Conservation (phyloP, 2,329 filamentous ascomycete genomes). For the Penicillium decumbens region DNA sequence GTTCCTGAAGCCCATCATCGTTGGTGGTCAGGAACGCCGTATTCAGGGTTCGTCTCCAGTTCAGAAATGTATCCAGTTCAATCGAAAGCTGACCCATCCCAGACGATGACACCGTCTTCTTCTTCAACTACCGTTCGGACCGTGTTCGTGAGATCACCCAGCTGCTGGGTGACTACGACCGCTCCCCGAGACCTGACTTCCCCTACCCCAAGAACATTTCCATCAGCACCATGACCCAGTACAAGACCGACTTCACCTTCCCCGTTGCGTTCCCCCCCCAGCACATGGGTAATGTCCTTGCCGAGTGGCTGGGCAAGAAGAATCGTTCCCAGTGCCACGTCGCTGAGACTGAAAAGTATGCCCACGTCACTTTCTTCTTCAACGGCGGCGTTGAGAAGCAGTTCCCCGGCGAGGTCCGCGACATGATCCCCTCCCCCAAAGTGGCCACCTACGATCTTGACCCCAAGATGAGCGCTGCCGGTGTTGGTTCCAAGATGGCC, state of each 20-base stretch:
- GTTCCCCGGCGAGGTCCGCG: constrained; percentile 84
- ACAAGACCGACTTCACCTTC: constrained; percentile 94
- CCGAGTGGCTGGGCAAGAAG: constrained; percentile 91
- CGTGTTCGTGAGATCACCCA: constrained; percentile 95
- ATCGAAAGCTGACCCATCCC: constrained; percentile 16
- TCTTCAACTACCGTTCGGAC: constrained; percentile 99
- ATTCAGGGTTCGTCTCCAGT: constrained; percentile 63
- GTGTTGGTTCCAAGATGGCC: constrained; percentile 80
- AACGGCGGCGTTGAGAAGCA: constrained; percentile 97
- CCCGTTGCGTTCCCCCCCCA: constrained; percentile 89
- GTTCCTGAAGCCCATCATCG: constrained; percentile 96
- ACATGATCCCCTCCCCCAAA: constrained; percentile 91
- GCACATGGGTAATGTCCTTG: constrained; percentile 95
- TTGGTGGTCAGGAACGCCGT: constrained; percentile 78
- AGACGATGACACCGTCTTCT: constrained; percentile 94
- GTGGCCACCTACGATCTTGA: constrained; percentile 93
- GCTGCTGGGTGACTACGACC: constrained; percentile 85
- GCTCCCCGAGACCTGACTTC: constrained; percentile 85
- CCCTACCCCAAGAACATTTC: constrained; percentile 82
- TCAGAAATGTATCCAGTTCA: background rate
- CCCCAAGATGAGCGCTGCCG: constrained; percentile 91
- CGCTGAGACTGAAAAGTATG: constrained; percentile 98
- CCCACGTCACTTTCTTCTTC: constrained; percentile 99
- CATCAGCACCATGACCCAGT: constrained; percentile 96
- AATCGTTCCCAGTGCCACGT: constrained; percentile 89